Percentiles rank a stretch among this genome's conserved stretches.
These are phyloP conservation scores for Lactarius sp. DNA, from an alignment of 768 basidiomycete species.

Conservation along the genomic window DNA sequence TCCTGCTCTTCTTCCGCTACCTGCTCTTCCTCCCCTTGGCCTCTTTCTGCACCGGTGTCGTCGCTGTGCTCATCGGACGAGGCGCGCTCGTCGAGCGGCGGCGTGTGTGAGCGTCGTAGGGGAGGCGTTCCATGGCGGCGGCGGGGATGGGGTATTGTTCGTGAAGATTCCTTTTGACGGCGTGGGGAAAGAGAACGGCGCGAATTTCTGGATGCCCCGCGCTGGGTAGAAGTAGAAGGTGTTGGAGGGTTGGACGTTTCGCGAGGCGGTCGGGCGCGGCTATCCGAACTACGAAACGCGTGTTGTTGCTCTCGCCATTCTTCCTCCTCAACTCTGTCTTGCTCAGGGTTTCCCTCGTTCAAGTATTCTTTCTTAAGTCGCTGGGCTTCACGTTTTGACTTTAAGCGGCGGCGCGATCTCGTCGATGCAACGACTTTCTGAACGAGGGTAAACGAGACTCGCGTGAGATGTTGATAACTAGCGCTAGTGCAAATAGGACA, in stretches of 20 bases:
- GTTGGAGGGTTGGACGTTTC: slow-evolving; percentile 13
- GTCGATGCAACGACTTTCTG: slow-evolving; percentile 4
- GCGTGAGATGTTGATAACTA: background rate
- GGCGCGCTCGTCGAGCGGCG: background rate
- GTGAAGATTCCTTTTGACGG: background rate
- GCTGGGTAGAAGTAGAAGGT: slow-evolving; percentile 6
- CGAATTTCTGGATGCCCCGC: background rate
- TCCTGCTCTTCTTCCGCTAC: background rate
- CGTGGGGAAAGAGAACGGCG: slow-evolving; percentile 5
- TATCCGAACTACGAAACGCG: background rate
- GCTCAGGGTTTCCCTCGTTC: background rate
- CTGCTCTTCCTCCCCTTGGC: slow-evolving; percentile 17
- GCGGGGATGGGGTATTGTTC: background rate
- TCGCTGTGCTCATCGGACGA: background rate
- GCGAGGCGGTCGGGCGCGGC: slow-evolving; percentile 9
- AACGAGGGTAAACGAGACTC: background rate
- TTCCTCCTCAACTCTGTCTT: slow-evolving; percentile 1
- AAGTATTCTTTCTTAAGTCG: slow-evolving; percentile 4
- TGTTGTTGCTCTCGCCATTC: slow-evolving; percentile 8
- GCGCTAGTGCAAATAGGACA: background rate
- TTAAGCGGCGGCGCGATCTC: slow-evolving; percentile 3
- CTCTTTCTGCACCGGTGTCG: slow-evolving; percentile 23
- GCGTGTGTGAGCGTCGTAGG: background rate
- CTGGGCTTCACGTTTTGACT: background rate
- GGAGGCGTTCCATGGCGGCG: background rate